Base-by-base conservation (phyloP, 768 basidiomycete species). In the Paxillus involutus region DNA sequence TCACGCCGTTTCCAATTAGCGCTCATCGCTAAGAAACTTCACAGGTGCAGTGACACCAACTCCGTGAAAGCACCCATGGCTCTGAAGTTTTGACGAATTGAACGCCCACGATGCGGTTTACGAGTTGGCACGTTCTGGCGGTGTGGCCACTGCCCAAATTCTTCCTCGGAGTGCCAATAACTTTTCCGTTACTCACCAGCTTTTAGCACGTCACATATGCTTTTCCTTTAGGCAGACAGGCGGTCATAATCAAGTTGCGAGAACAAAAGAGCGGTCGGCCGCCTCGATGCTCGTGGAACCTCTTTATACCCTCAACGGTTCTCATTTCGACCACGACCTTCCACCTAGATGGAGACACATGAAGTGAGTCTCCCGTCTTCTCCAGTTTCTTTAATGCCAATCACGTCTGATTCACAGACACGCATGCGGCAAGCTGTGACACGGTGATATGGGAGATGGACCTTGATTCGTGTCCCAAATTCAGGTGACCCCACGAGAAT, bases 61-160 rank as follows among this genome's bases (percentile, higher is more conserved):
- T 87, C 85, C 11, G 16, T 65, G 33, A 76, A 81, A 49, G 77
- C 76, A 0, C 80, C 91, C 91, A 6, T 90, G 85, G 84, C 62
- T 81, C 13, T 67, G 77, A 4, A 73, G 72, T 12, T 58, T 78
- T 11, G 79, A 80, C 41, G 77, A 73, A 2, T 63, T 80, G 55
- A 78, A 80, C 59, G 76, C 74, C 1, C 77, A 75, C 39, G 79
- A 79, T 53, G 59, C 64, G 6, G 66, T 76, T 4, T 76, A 73
- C 54, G 68, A 71, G 44, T 57, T 74, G 14, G 68, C 73, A 24
- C 73, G 74, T 42, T 59, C 80, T 2, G 80, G 80, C 2, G 80
- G 79, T 11, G 71, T 80, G 11, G 79, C 80, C 7, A 78, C 76
- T 4, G 71, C 76, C 19, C 70, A 80, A 33, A 65, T 80, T 24